Conservation (phyloP, 2,329 filamentous ascomycete genomes). For the Cylindrodendrum hubeiense region DNA sequence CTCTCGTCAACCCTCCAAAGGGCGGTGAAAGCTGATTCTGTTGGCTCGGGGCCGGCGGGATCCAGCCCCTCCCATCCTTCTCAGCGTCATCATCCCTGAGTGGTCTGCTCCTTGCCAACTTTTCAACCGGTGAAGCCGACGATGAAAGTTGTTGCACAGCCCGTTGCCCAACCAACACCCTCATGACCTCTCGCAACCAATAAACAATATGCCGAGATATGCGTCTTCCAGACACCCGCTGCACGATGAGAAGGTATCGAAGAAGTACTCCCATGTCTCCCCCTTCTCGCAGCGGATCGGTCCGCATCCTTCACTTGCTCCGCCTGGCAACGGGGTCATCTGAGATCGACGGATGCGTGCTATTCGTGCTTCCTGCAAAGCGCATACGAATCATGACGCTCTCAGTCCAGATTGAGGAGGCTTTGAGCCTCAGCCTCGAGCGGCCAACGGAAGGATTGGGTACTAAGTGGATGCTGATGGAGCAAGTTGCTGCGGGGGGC, state of each 20-base stretch:
- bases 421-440: conserved; percentile 10
- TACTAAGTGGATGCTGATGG: conserved; percentile 23
- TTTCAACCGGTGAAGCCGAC: conserved; percentile 17
- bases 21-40: not conserved
- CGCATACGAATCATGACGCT: conserved; percentile 3
- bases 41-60: not conserved
- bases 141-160: conserved; percentile 4
- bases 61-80: conserved; percentile 17
- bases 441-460: conserved; percentile 13
- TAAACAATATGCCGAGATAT: conserved; percentile 1
- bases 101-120: conserved; percentile 2
- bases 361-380: conserved; percentile 16
- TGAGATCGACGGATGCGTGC: conserved; percentile 16
- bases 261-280: conserved; percentile 14
- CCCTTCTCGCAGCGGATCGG: conserved; percentile 10
- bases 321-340: conserved; percentile 9
- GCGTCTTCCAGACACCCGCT: conserved; percentile 1
- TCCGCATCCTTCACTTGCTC: conserved; percentile 6
- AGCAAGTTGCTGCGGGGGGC: conserved; percentile 4
- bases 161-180: conserved; percentile 7
- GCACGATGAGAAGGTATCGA: conserved; percentile 4
- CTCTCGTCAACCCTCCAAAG: conserved; percentile 3
- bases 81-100: not conserved
- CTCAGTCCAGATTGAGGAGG: not conserved
- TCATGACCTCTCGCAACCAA: conserved; percentile 10